Base-by-base conservation (phyloP, 192 early-diverging fungal genomes). In the Helicostylum pulchrum region DNA sequence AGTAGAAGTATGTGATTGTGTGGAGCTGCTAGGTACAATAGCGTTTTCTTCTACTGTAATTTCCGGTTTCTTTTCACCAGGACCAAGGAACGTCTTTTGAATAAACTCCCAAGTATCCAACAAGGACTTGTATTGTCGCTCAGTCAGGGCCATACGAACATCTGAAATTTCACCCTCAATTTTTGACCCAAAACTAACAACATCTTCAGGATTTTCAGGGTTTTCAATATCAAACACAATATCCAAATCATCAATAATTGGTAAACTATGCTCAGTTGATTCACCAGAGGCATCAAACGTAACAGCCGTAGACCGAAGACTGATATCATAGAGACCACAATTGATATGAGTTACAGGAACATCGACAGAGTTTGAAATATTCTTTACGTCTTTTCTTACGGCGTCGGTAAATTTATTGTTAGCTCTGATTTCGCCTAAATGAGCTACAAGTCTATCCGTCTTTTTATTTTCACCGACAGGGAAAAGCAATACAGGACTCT, bases 401-500 rank as follows among this genome's bases (percentile, higher is more conserved):
- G 60, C 72, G 14, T 71, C 73, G 14, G 65, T 64, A 53, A 88
- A 91, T 51, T 74, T 69, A 69, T 90, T 92, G 17, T 74, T 76
- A 1, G 90, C 85, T 0, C 83, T 78, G 15, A 95, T 83, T 54
- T 87, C 84, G 34, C 93, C 93, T 2, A 90, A 81, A 64, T 88
- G 83, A 69, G 79, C 74, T 20, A 81, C 71, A 7, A 95, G 31
- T 44, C 69, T 52, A 57, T 91, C 85, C 19, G 60, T 77, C 50
- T 62, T 44, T 3, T n/a, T 65, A 23, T 57, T 68, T 3, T 75
- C 71, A n/a, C 73, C 65, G 44, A 83, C 73, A 6, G 89, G 93
- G 67, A 92, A 89, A 4, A 82, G 80, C n/a, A 95, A 74, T 23
- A 92, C 82, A 0, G 93, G 93, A 12, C 88, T 85, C 10, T 83